These are phyloP conservation scores for Ogataea minuta DNA, from an alignment of 805 yeast genomes.

Conservation along the genomic window DNA sequence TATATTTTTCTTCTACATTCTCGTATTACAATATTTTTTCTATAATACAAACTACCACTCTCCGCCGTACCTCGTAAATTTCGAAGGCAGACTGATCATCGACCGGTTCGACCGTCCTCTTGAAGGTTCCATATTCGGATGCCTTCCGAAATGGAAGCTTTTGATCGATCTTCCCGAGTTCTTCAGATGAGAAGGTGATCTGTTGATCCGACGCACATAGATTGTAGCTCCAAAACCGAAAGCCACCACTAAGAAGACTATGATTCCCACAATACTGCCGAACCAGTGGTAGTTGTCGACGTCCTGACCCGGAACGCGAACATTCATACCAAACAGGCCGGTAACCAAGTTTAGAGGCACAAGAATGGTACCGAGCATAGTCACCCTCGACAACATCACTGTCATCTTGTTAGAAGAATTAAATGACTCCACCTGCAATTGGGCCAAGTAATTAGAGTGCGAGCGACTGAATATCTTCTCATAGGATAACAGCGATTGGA, in stretches of 20 bases:
- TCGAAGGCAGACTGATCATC: constrained; percentile 32
- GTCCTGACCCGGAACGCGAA: constrained; percentile 71
- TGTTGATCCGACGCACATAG: constrained; percentile 25
- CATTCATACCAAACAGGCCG: constrained; percentile 96
- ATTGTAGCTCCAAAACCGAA: constrained; percentile 24
- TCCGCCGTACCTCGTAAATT: constrained; percentile 33
- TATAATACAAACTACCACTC: constrained; percentile 23
- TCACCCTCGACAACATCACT: constrained; percentile 82
- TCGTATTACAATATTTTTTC: not conserved
- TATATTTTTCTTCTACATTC: constrained; percentile 3
- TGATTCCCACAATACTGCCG: constrained; percentile 35
- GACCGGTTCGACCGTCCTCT: constrained; percentile 27
- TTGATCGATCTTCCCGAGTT: constrained; percentile 25
- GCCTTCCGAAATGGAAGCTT: constrained; percentile 32
- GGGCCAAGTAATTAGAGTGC: constrained; percentile 90
- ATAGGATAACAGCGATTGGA: constrained; percentile 81
- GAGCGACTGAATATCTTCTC: constrained; percentile 92
- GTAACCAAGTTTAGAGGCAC: constrained; percentile 89
- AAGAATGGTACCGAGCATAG: constrained; percentile 83
- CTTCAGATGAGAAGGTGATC: constrained; percentile 10
- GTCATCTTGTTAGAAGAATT: constrained; percentile 83
- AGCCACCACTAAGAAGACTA: constrained; percentile 25
- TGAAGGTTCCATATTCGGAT: constrained; percentile 11
- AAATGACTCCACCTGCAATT: constrained; percentile 89
- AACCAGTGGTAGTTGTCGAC: constrained; percentile 52